Evolutionary conservation across 768 basidiomycete species (phyloP).

Genomic region (Lactarius hatsudake): DNA sequence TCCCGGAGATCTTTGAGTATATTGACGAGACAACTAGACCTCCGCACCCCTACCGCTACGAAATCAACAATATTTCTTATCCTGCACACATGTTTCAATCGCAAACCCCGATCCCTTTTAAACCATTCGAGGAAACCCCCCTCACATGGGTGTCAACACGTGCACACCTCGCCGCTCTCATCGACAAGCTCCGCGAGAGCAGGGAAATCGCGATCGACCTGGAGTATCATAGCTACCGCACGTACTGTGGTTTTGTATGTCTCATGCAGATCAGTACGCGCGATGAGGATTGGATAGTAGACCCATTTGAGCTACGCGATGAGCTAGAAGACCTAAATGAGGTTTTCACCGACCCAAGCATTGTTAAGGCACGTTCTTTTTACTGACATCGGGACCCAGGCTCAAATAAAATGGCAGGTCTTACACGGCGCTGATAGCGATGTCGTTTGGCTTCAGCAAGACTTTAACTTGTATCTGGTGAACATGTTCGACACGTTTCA

Average conservation of each 20-base stretch:
- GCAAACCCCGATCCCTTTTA: conserved; percentile 49
- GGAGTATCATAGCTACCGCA: conserved; percentile 89
- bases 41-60: conserved; percentile 80
- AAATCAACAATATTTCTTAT: conserved; percentile 67
- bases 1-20: background rate
- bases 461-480: conserved; percentile 92
- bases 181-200: conserved; percentile 61
- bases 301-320: conserved; percentile 71
- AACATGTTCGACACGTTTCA: conserved; percentile 98
- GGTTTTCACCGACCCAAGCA: conserved; percentile 77
- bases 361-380: conserved; percentile 69
- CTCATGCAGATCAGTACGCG: conserved; percentile 91
- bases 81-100: conserved; percentile 64
- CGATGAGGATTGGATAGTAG: conserved; percentile 83
- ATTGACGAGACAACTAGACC: conserved; percentile 33
- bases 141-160: conserved; percentile 69
- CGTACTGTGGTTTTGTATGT: conserved; percentile 85
- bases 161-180: conserved; percentile 55
- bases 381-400: background rate
- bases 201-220: conserved; percentile 89
- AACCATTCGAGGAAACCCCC: conserved; percentile 61
- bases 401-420: conserved; percentile 47
- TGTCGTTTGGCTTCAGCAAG: conserved; percentile 94
- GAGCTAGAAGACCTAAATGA: conserved; percentile 75
- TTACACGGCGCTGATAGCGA: conserved; percentile 96